Conservation (phyloP, 306 rosid genomes). For the Casuarina glauca region DNA sequence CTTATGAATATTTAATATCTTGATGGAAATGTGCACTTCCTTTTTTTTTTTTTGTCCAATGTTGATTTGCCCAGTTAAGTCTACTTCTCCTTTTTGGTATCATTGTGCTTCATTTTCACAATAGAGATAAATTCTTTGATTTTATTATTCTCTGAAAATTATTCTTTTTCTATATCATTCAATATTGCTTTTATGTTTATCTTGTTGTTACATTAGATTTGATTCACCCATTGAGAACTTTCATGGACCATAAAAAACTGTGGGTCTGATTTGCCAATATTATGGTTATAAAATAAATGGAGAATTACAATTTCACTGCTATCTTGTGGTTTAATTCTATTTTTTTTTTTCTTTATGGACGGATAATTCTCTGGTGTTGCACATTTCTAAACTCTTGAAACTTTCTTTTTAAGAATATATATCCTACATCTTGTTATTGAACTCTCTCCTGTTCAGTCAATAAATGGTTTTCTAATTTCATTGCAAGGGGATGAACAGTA, state of each 20-base stretch:
- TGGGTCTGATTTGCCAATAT: no score
- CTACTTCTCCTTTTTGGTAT: not conserved
- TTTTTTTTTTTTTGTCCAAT: no score
- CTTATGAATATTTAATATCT: not conserved
- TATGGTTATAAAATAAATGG: no score
- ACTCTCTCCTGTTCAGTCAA: conserved; percentile 58
- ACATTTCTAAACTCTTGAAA: conserved; percentile 3
- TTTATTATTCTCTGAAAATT: not conserved
- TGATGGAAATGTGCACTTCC: not conserved
- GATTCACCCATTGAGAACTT: no score
- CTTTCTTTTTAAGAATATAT: not conserved
- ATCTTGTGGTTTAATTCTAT: not conserved
- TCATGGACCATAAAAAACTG: no score
- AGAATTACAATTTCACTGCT: not conserved
- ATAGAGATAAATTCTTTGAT: not conserved
- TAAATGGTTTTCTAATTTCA: conserved; percentile 79
- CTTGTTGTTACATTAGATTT: no score
- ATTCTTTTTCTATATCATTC: no score
- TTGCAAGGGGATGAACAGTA: conserved; percentile 93
- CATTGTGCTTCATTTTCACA: not conserved
- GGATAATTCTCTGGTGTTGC: not conserved
- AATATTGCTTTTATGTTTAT: no score
- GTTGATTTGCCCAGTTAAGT: not conserved
- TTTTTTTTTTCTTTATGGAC: conserved; percentile 1
- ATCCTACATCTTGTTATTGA: conserved; percentile 23